Evolutionary conservation across 2,329 filamentous ascomycete species (phyloP).

Genomic region (Arthrinium puccinioides): DNA sequence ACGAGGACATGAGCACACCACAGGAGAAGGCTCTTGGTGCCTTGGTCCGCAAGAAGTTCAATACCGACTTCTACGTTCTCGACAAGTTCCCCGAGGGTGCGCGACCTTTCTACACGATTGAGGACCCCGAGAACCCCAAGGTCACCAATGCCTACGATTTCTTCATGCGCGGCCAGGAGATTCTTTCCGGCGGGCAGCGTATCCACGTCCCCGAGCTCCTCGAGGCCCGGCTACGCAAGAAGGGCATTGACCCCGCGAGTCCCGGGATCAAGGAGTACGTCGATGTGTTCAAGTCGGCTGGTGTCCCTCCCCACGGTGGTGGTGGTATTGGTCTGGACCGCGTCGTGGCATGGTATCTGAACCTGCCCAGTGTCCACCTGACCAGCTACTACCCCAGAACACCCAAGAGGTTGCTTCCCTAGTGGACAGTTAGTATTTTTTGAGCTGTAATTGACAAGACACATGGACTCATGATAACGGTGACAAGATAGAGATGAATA

Average conservation of each 20-base stretch:
- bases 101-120: slow-evolving; percentile 84
- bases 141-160: slow-evolving; percentile 58
- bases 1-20: slow-evolving; percentile 73
- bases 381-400: slow-evolving; percentile 52
- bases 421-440: slow-evolving; percentile 7
- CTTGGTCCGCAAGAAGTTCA: slow-evolving; percentile 79
- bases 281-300: slow-evolving; percentile 71
- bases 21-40: slow-evolving; percentile 86
- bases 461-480: no score
- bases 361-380: slow-evolving; percentile 51
- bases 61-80: slow-evolving; percentile 92
- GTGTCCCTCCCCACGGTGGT: slow-evolving; percentile 83
- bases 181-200: slow-evolving; percentile 86
- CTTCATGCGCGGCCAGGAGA: slow-evolving; percentile 87
- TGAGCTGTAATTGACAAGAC: no score
- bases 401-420: slow-evolving; percentile 51
- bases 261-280: slow-evolving; percentile 84
- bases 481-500: no score
- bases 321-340: slow-evolving; percentile 87
- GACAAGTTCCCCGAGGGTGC: slow-evolving; percentile 92
- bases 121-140: slow-evolving; percentile 48
- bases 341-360: slow-evolving; percentile 63
- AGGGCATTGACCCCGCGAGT: slow-evolving; percentile 72
- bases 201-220: slow-evolving; percentile 74
- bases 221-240: slow-evolving; percentile 66